phyloP scores from a whole-genome alignment of 306 rosid species.

The Cicer arietinum region DNA sequence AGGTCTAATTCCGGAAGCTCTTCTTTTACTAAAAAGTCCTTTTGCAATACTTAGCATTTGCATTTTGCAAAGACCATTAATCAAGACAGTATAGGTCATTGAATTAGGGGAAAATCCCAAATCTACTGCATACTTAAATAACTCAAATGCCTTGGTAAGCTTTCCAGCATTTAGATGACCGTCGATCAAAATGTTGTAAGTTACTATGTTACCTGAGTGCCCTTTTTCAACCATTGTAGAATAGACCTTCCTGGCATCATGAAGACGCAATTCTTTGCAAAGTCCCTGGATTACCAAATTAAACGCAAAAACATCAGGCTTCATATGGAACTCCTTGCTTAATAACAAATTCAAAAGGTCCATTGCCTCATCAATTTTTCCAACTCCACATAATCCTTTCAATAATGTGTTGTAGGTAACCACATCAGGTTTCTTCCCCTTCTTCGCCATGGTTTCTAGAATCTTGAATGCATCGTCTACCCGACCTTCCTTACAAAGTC shows the following conservation, averaged over 20 bases:
- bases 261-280: slow-evolving; percentile 60
- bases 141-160: slow-evolving; percentile 53
- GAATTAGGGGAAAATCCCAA: slow-evolving; percentile 63
- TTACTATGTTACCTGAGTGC: slow-evolving; percentile 53
- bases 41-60: slow-evolving; percentile 69
- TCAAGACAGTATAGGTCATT: slow-evolving; percentile 61
- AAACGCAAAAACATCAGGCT: slow-evolving; percentile 62
- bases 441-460: slow-evolving; percentile 64
- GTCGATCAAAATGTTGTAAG: slow-evolving; percentile 68
- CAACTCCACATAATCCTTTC: slow-evolving; percentile 61
- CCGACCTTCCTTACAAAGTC: slow-evolving; percentile 75
- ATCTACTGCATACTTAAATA: slow-evolving; percentile 63
- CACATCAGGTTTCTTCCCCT: slow-evolving; percentile 73
- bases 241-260: slow-evolving; percentile 56
- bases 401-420: slow-evolving; percentile 73
- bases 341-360: slow-evolving; percentile 56
- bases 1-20: slow-evolving; percentile 65
- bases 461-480: slow-evolving; percentile 60
- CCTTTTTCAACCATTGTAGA: slow-evolving; percentile 67
- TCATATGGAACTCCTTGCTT: slow-evolving; percentile 52
- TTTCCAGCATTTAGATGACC: slow-evolving; percentile 60
- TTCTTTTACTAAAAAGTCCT: slow-evolving; percentile 70
- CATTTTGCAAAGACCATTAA: slow-evolving; percentile 84
- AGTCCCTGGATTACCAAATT: slow-evolving; percentile 68
- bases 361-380: slow-evolving; percentile 69